Percentiles rank a stretch among this genome's conserved stretches.
These are phyloP conservation scores for Alternaria sp. DNA, from an alignment of 2,329 filamentous ascomycete species.

Conservation along the genomic window DNA sequence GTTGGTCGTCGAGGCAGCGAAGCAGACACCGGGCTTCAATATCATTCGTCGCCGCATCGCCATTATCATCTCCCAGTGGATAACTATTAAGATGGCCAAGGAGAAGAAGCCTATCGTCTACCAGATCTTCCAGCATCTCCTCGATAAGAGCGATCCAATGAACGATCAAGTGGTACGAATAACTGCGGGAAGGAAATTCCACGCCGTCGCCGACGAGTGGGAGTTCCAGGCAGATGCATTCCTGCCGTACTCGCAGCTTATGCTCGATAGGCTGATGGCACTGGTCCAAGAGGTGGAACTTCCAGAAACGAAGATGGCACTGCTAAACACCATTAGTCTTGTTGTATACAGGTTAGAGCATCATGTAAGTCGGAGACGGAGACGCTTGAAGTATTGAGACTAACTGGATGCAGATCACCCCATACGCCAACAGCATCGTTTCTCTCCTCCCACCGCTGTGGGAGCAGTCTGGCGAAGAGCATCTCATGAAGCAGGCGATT, in stretches of 20 bases:
- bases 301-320: constrained; percentile 87
- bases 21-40: constrained; percentile 71
- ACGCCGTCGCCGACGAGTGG: constrained; percentile 81
- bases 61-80: constrained; percentile 89
- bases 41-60: constrained; percentile 86
- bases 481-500: constrained; percentile 92
- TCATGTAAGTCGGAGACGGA: constrained; percentile 56
- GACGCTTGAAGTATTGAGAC: background rate
- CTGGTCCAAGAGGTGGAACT: constrained; percentile 81
- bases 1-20: constrained; percentile 79
- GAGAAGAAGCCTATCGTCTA: constrained; percentile 77
- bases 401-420: constrained; percentile 56
- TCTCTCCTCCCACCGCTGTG: constrained; percentile 80
- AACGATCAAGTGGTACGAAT: constrained; percentile 94
- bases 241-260: constrained; percentile 75
- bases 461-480: constrained; percentile 84
- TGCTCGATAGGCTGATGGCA: constrained; percentile 74
- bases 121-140: constrained; percentile 85
- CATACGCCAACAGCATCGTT: constrained; percentile 81
- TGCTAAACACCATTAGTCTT: constrained; percentile 84
- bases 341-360: constrained; percentile 83
- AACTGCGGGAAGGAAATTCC: constrained; percentile 85
- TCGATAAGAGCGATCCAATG: constrained; percentile 75
- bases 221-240: constrained; percentile 79
- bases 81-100: constrained; percentile 75